These are phyloP conservation scores for Phialocephala subalpina DNA, from an alignment of 2,329 filamentous ascomycete species.

Conservation along the genomic window DNA sequence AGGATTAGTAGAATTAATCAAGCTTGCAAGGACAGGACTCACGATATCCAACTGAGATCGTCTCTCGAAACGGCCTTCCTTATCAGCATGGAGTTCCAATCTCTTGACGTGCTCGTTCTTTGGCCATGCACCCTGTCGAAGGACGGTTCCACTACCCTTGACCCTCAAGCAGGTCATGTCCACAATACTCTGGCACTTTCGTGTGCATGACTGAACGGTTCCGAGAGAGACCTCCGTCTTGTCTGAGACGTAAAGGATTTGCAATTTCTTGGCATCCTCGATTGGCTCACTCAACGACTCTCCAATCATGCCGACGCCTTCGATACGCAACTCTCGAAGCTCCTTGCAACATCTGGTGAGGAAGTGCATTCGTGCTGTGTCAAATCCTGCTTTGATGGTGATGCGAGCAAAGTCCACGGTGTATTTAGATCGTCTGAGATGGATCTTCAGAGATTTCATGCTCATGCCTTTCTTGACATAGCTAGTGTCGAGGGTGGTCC, in stretches of 20 bases:
- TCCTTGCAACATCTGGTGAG: conserved; percentile 39
- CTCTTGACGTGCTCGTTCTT: neutral
- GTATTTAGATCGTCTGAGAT: conserved; percentile 41
- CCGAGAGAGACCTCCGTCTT: conserved; percentile 31
- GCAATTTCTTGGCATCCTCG: conserved; percentile 31
- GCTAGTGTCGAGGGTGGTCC: conserved; percentile 42
- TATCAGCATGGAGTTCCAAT: conserved; percentile 1
- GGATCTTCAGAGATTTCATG: conserved; percentile 35
- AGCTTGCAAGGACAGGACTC: conserved; percentile 14
- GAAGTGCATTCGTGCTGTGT: conserved; percentile 34
- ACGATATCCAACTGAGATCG: conserved; percentile 31
- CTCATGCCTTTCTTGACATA: conserved; percentile 28
- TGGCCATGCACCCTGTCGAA: conserved; percentile 19
- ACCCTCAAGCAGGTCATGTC: conserved; percentile 31
- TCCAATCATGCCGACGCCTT: conserved; percentile 35
- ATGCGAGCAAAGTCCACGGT: conserved; percentile 38
- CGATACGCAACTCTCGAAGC: conserved; percentile 37
- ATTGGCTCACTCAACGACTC: conserved; percentile 36
- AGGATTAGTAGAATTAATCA: neutral
- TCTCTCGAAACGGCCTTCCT: conserved; percentile 3
- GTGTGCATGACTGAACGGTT: conserved; percentile 27
- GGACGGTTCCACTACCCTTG: conserved; percentile 7
- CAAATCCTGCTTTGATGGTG: conserved; percentile 31
- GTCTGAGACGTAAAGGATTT: conserved; percentile 29
- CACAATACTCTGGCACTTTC: conserved; percentile 30